Base-by-base conservation (phyloP, 805 yeast species). In the Ogataea sp. region DNA sequence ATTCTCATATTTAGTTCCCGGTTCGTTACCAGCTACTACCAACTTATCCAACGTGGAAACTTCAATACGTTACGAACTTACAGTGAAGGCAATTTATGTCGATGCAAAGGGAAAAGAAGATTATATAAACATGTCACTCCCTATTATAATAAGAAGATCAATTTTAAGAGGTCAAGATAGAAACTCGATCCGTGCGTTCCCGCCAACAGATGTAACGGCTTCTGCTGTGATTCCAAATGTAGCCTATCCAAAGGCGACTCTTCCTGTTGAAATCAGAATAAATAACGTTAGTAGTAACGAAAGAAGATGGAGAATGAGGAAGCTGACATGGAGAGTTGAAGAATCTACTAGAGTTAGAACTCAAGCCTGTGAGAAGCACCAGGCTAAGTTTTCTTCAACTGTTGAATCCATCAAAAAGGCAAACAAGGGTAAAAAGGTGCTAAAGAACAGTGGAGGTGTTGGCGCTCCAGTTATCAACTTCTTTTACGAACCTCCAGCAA, bases 181-280 rank as follows among this genome's bases (percentile, higher is more conserved):
- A 49, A 86, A 84, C 53, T 85, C 96, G 1, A 63, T 87, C 29
- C 73, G 99, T 44, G 85, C 93, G 1, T 93, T 93, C 60, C 98
- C 98, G 1, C 97, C 99, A 7, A 90, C 97, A 0, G 84, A 83
- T 32, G 80, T 93, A 28, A 80, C 87, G 3, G 94, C 96, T 6
- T 76, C 83, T 21, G 93, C 95, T 8, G 83, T 80, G 14, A 65
- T 93, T 37, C 98, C 98, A 2, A 83, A 83, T 46, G 95, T 88
- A 14, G 73, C 85, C 25, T 85, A 85, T 58, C 97, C 97, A 11
- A 81, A 84, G 55, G 82, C 96, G 0, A 70, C 81, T 1, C 86
- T 93, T 53, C 83, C 93, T 0, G 70, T 90, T 18, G 97, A 88
- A 53, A 65, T 93, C 52, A 77, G 80, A 47, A 62, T 93, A 51